Percentiles rank a stretch among this genome's conserved stretches.
phyloP scores from a whole-genome alignment of 2,329 filamentous ascomycete genomes.

The Fusarium agapanthi region DNA sequence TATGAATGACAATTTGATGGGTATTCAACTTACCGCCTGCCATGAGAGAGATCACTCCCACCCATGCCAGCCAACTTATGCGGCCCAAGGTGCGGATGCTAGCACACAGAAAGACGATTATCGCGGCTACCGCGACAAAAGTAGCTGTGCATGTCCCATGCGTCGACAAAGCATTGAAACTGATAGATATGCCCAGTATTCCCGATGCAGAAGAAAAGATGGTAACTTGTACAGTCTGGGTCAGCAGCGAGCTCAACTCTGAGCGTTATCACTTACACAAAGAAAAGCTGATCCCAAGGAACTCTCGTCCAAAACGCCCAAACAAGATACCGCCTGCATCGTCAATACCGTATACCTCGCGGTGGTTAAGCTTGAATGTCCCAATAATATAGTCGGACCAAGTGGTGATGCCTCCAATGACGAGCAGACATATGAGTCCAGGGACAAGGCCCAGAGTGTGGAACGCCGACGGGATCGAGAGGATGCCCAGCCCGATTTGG shows the following conservation, averaged over 20 bases:
- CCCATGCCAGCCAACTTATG: slow-evolving; percentile 47
- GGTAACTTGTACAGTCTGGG: slow-evolving; percentile 9
- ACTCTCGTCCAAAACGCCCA: slow-evolving; percentile 55
- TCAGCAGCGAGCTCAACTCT: background rate
- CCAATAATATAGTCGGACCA: slow-evolving; percentile 61
- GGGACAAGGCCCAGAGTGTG: slow-evolving; percentile 57
- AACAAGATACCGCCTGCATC: slow-evolving; percentile 60
- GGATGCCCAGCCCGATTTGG: slow-evolving; percentile 55
- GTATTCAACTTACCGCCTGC: slow-evolving; percentile 1
- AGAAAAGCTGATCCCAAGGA: slow-evolving; percentile 51
- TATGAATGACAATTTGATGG: background rate
- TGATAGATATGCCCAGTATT: slow-evolving; percentile 48
- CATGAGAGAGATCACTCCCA: slow-evolving; percentile 33
- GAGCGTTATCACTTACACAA: slow-evolving; percentile 36
- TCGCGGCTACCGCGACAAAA: slow-evolving; percentile 49
- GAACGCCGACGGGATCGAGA: slow-evolving; percentile 58
- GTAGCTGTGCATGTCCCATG: slow-evolving; percentile 52
- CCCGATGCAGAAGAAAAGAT: slow-evolving; percentile 32
- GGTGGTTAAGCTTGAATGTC: slow-evolving; percentile 60
- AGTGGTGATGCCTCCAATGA: slow-evolving; percentile 55
- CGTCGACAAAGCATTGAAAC: slow-evolving; percentile 50
- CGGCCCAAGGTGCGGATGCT: slow-evolving; percentile 46
- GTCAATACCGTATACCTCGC: slow-evolving; percentile 62
- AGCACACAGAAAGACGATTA: slow-evolving; percentile 43
- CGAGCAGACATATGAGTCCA: slow-evolving; percentile 54